Evolutionary conservation across 805 yeast genomes (phyloP), one percentile per base, ranked within the genome.

Genomic region (Candida manassasensis): DNA sequence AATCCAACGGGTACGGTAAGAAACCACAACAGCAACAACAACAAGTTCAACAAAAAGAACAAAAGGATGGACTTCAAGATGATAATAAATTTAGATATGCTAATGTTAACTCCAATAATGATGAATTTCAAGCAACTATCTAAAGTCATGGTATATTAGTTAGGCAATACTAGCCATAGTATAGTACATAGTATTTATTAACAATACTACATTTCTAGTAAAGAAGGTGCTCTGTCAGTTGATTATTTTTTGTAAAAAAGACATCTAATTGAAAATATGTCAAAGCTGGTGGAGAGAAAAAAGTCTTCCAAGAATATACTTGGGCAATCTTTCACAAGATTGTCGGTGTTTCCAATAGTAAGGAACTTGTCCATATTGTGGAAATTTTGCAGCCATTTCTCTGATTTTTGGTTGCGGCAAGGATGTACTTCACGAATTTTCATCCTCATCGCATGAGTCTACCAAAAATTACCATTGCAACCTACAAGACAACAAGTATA

Each of bases 1-100:
- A 85, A 36, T 75, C 84, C 31, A 84, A 86, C 48, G 93, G 89
- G 29, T 80, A 75, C 59, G 63, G 69, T 35, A 61, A 65, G 47
- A 65, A 62, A 49, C 60, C 49, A 38, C 56, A 53, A 31, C 44
- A 43, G 22, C 61, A 55, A 41, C 79, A 67, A 48, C 63, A 51
- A 42, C 65, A 50, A 35, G 58, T 55, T 41, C 55, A 52, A 35
- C 62, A 57, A 44, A 34, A 39, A 29, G 29, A 39, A 13, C 55
- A 48, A 37, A 44, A 48, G 26, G 27, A 36, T 24, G 27, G 27
- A 24, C 29, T 27, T 26, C 70, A 64, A 48, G 65, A 63, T 37
- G 50, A 53, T 53, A 64, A 59, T 50, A 60, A 53, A 41, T 67
- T 64, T 53, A 63, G 70, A 49, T 62, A 60, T 45, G 73, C 73